A percentile compares a stretch with the other conserved stretches of the same genome.
Conservation (phyloP, 768 basidiomycete genomes). For the Cyclocybe cylindracea region DNA sequence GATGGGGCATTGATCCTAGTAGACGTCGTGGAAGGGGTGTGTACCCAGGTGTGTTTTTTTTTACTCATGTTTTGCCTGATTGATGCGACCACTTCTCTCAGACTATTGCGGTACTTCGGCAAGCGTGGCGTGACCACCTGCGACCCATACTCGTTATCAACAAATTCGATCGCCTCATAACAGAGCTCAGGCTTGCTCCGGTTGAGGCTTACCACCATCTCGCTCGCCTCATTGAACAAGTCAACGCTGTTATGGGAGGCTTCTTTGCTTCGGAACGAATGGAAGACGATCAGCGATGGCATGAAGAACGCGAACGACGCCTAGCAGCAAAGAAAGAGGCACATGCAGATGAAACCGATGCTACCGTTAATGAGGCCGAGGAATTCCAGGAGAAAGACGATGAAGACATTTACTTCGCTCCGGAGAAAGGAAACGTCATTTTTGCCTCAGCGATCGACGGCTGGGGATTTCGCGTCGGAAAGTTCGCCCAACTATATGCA, state of each 20-base stretch:
- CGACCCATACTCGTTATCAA: constrained; percentile 95
- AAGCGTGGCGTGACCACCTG: constrained; percentile 90
- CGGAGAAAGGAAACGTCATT: constrained; percentile 92
- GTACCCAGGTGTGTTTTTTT: constrained; percentile 75
- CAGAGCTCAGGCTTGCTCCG: constrained; percentile 89
- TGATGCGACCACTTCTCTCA: constrained; percentile 25
- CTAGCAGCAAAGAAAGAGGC: constrained; percentile 74
- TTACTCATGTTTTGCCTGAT: constrained; percentile 4
- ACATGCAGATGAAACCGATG: constrained; percentile 65
- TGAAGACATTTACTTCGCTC: constrained; percentile 96
- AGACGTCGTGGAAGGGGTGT: constrained; percentile 97
- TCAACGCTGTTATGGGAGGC: constrained; percentile 95
- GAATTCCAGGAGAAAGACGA: constrained; percentile 95
- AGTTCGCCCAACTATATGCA: constrained; percentile 92
- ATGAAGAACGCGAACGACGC: constrained; percentile 87
- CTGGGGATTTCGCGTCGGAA: constrained; percentile 94
- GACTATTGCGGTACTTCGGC: constrained; percentile 94
- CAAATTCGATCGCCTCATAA: constrained; percentile 92
- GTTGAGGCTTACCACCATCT: constrained; percentile 94
- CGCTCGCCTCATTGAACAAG: constrained; percentile 90
- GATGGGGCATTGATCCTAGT: constrained; percentile 96
- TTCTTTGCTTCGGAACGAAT: constrained; percentile 95
- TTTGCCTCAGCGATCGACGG: constrained; percentile 96
- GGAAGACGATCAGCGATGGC: constrained; percentile 95
- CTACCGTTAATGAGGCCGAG: constrained; percentile 55